Evolutionary conservation across 2,329 filamentous ascomycete genomes (phyloP), one percentile per base, ranked within the genome.

Genomic region (Aspergillus pseudoglaucus): DNA sequence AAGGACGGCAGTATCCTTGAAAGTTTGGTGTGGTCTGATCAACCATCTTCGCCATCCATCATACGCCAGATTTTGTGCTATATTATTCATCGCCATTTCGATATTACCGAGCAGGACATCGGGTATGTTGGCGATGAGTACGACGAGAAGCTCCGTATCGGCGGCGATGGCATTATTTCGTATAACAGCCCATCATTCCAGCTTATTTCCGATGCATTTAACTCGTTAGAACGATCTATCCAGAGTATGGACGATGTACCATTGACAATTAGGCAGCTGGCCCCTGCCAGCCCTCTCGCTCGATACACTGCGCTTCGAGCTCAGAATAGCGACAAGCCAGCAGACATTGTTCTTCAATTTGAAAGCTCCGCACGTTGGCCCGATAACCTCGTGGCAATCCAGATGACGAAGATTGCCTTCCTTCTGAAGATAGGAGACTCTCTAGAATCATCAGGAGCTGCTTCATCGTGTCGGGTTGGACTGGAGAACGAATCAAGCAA

Each of bases 301-400:
- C 83, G 91, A 37, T 91, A 86, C 54, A 75, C 89, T 1, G 88
- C 72, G 2, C 56, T 69, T 18, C 58, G 53, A 39, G 48, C 63
- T 27, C 60, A 67, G 18, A 51, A 54, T 17, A 51, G 49, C 27
- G 50, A 58, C 6, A 53, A 59, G 9, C 85, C 88, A 0, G 85
- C 90, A 55, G 84, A 94, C 56, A 80, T 94, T 27, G 79, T 90
- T 38, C 77, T 98, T 42, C 90, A 91, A 62, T 97, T 98, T 58
- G 93, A 98, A 70, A 88, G 87, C 4, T 97, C 93, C 6, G 85
- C 83, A 41, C 85, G 88, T 57, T 98, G 93, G 93, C 93, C 93
- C 0, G 90, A 97, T 62, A 89, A 94, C 61, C 71, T 97, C 7
- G 81, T 81, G 3, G 90, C 91, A 4, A 95, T 97, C 47, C 93